Percentiles rank a stretch among this genome's conserved stretches.
Evolutionary conservation across 164 flowering plant species (phyloP).

Genomic region (Houttuynia cordata): DNA sequence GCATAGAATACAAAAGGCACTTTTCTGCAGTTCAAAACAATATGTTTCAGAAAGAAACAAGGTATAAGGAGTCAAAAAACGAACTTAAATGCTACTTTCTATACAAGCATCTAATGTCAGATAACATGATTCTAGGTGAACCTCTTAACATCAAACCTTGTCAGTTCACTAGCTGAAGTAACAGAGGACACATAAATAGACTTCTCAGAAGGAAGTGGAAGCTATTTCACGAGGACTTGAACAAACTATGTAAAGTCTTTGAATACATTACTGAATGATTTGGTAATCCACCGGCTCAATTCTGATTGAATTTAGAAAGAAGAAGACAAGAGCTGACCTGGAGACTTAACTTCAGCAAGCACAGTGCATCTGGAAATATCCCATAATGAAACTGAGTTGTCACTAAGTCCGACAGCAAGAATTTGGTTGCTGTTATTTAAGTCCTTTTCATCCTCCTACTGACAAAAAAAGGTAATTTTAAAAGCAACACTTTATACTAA

Average conservation of each 20-base stretch:
- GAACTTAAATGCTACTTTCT: neutral
- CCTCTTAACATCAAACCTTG: too few relatives aligned
- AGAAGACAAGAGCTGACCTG: conserved; percentile 38
- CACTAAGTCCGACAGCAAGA: conserved; percentile 82
- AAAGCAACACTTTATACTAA: neutral
- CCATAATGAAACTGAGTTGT: conserved; percentile 73
- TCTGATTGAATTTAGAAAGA: neutral
- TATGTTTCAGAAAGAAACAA: neutral
- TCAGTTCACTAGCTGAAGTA: too few relatives aligned
- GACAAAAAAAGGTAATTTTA: conserved; percentile 1
- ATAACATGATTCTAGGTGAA: too few relatives aligned
- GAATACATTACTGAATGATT: too few relatives aligned
- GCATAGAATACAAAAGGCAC: conserved; percentile 84
- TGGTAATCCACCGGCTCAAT: neutral
- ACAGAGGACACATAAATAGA: too few relatives aligned
- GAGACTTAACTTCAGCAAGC: conserved; percentile 43
- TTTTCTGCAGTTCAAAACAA: conserved; percentile 29
- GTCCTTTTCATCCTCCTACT: conserved; percentile 17
- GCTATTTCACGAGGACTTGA: too few relatives aligned
- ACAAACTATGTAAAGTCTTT: too few relatives aligned
- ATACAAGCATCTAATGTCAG: neutral
- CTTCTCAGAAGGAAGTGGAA: too few relatives aligned
- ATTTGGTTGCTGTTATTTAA: conserved; percentile 7
- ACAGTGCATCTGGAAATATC: conserved; percentile 28
- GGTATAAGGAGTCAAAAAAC: neutral